Percentiles rank a stretch among this genome's conserved stretches.
Conservation (phyloP, 345 rosid species). For the Populus pruinosa region DNA sequence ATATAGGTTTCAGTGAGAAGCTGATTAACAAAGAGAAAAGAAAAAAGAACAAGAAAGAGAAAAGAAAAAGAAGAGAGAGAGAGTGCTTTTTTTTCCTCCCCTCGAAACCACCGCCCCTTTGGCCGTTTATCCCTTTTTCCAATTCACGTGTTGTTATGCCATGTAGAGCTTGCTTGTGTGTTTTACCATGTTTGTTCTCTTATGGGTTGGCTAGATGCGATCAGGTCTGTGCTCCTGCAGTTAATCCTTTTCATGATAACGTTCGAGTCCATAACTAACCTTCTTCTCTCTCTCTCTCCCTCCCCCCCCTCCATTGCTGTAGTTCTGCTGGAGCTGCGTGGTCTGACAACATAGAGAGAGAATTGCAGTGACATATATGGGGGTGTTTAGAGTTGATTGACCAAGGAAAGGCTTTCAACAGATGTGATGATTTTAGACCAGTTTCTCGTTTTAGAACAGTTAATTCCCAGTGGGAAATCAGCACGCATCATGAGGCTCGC, state of each 20-base stretch:
- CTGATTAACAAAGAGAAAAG: neutral
- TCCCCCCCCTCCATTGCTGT: slow-evolving; percentile 5
- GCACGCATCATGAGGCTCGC: neutral
- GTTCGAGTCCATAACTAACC: slow-evolving; percentile 10
- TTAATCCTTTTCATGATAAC: slow-evolving; percentile 28
- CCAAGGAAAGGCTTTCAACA: neutral
- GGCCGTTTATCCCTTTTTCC: slow-evolving; percentile 22
- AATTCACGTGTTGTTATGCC: slow-evolving; percentile 66
- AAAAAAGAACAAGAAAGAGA: neutral
- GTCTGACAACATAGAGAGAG: neutral
- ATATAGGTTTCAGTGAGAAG: neutral
- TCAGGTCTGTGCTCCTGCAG: slow-evolving; percentile 33
- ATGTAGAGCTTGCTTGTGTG: slow-evolving; percentile 28
- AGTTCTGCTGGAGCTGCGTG: neutral
- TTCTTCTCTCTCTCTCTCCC: neutral
- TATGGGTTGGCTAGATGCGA: slow-evolving; percentile 35
- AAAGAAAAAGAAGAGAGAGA: neutral
- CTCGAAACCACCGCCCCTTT: slow-evolving; percentile 60
- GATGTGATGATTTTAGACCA: neutral
- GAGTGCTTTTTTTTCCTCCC: slow-evolving; percentile 4
- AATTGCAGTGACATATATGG: neutral
- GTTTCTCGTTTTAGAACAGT: slow-evolving; percentile 8
- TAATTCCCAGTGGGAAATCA: neutral
- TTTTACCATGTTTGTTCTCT: slow-evolving; percentile 57
- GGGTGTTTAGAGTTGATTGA: neutral